Evolutionary conservation across 2,329 filamentous ascomycete species (phyloP), one percentile per base, ranked within the genome.

Genomic region (Colletotrichum tamarilloi): DNA sequence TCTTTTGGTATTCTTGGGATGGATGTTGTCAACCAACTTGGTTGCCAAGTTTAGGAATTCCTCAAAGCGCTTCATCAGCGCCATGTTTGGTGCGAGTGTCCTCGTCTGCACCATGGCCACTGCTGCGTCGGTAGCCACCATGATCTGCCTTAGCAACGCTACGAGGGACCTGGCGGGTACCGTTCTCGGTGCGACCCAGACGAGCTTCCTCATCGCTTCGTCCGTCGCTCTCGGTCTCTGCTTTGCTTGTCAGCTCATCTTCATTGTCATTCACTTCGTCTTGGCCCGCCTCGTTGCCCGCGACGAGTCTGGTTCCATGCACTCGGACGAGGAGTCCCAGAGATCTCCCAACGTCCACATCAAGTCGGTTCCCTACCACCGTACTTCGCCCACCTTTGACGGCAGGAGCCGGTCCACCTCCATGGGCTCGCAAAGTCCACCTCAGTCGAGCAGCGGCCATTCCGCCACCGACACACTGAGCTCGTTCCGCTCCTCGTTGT

Each of bases 291-390:
- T 80, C 2, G 76, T 77, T n/a, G 77, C 77, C 32, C 76, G 77
- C 9, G 78, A 76, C n/a, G 75, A 77, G 57, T 77, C 77, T 4
- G 72, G 75, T 19, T 79, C 79, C 46, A 78, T 81, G 53, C 77
- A 80, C 38, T 78, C 79, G 35, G 79, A 81, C 9, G 81, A 83
- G 30, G 80, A 81, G 52, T 79, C 77, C 38, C 78, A 74, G 49
- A 77, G 78, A 11, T 79, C 80, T 11, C 77, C 79, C 12, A 76
- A 79, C 24, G 79, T 79, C 32, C 81, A 84, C n/a, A 80, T 89
- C 76, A 90, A 90, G 79, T 83, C 87, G 5, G 83, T 90, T 24
- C 86, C 85, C 2, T 90, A 90, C 77, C 84, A 86, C 77, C 80
- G 85, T 74, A 87, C 87, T 0, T 79, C 80, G 35, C 81, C 82